Base-by-base conservation (phyloP, 768 basidiomycete species). In the Daedaleopsis sinensis region DNA sequence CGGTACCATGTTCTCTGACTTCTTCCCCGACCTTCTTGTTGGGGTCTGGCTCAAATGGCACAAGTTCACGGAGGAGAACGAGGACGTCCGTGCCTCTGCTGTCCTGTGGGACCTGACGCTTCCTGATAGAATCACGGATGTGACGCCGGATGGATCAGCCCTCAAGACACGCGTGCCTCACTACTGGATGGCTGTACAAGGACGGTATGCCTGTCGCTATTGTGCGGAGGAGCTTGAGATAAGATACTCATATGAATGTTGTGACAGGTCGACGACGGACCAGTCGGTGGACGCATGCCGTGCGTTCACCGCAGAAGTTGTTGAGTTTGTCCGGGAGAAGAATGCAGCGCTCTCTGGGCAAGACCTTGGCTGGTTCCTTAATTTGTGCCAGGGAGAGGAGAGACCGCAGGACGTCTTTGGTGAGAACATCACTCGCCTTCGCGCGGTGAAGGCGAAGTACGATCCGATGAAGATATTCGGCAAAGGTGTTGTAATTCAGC, bases 401-500 rank as follows among this genome's bases (percentile, higher is more conserved):
- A 55, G 57, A 38, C 56, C 67, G 5, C 69, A 68, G 48, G 69
- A 69, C n/a, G 70, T 74, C 1, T 74, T 67, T 55, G 73, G 72
- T 16, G 59, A 44, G 8, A 69, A 72, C 55, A 63, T 73, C 32
- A 62, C 66, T 21, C 63, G 67, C 21, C 57, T 73, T 51, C 61
- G 67, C 23, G 67, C 62, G 55, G 24, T 72, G 37, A 75, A 75
- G 63, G 65, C 67, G 0, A 70, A 71, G 57, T 76, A 73, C 57
- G 74, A 76, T 54, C 74, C 74, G 18, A 67, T 63, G 42, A 71
- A 69, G 38, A 64, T 75, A 8, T 76, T 68, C 66, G 67, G 57
- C 43, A 71, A 67, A 59, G 70, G 69, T 3, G 66, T 59, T 18
- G 61, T 63, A 8, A 72, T 74, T 37, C 68, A 72, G 51, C 71